A percentile compares a stretch with the other conserved stretches of the same genome.
phyloP scores from a whole-genome alignment of 495 filamentous ascomycete species.

The Neurospora africana region DNA sequence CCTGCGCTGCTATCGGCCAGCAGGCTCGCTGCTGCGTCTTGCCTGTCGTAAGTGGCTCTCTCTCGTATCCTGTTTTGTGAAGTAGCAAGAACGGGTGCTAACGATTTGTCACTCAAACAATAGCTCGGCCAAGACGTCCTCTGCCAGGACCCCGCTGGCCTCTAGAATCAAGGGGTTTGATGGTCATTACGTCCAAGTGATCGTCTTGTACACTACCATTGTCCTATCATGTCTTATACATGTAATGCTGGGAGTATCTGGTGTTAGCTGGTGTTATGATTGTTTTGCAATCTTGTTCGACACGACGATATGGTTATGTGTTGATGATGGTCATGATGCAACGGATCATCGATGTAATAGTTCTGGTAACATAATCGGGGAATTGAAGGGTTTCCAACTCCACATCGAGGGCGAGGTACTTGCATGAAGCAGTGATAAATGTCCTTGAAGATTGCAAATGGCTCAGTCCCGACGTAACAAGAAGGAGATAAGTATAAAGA shows the following conservation, averaged over 20 bases:
- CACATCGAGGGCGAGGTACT: too few relatives aligned
- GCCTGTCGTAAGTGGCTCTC: conserved; percentile 19
- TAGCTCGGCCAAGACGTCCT: conserved; percentile 26
- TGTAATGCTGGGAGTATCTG: background rate
- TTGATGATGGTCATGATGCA: too few relatives aligned
- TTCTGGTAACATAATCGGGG: background rate
- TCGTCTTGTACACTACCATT: background rate
- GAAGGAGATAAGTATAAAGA: too few relatives aligned
- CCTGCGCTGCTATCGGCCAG: conserved; percentile 31
- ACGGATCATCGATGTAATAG: too few relatives aligned
- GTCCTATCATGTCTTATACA: background rate
- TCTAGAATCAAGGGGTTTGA: conserved; percentile 16
- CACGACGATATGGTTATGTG: background rate
- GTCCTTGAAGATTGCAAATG: too few relatives aligned
- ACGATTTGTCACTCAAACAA: background rate
- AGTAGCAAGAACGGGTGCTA: too few relatives aligned
- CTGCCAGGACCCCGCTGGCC: conserved; percentile 29
- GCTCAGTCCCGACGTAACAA: too few relatives aligned
- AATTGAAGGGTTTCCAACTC: background rate
- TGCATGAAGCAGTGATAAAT: too few relatives aligned
- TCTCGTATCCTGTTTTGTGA: too few relatives aligned
- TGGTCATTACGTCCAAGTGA: background rate
- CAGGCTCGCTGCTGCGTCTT: conserved; percentile 36
- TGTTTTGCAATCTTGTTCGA: background rate
- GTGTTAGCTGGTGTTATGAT: background rate